Evolutionary conservation across 140 eudicot genomes (phyloP), one percentile per base, ranked within the genome.

Genomic region (Ambrosia hybrid): DNA sequence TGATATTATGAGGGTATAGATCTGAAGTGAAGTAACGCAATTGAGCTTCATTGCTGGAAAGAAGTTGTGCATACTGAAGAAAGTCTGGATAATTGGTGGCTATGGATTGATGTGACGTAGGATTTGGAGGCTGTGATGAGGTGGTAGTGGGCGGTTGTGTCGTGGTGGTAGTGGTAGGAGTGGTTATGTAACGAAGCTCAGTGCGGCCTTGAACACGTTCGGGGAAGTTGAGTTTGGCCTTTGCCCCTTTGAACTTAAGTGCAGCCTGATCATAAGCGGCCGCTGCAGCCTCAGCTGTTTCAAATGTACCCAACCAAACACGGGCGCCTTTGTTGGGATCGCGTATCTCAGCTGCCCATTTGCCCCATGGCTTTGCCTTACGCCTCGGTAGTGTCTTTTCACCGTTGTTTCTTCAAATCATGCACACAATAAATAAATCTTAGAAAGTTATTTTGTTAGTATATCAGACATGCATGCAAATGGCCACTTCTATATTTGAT

Each of bases 321-420:
- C 91, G 80, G 2, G 91, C 91, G 4, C 84, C 88, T 72, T 86
- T 86, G 56, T 78, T 75, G 3, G 91, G 91, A 60, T 86, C 91
- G 0, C 91, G 86, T 63, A 86, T 86, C 63, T 86, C 91, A 0
- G 91, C 91, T 1, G 91, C 91, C 91, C 88, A 86, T 86, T 86
- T 83, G 3, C 88, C 91, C 91, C 91, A 86, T 64, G 91, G 91
- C 91, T 67, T 77, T 83, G 91, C 13, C 91, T 64, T 59, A 86
- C 91, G 17, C 91, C 91, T 78, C 91, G 65, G 53, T 86, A 86
- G 60, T 83, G 91, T 58, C 71, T 75, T 73, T 56, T 81, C 68
- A 68, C 73, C 1, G 65, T 34, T 12, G 79, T 58, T 73, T 69
- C 71, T 68, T 76, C 48, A 30, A 33, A 9, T 48, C 10, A 55